Evolutionary conservation across 148 eudicot genomes (phyloP).

Genomic region (Pouteria glomerata): DNA sequence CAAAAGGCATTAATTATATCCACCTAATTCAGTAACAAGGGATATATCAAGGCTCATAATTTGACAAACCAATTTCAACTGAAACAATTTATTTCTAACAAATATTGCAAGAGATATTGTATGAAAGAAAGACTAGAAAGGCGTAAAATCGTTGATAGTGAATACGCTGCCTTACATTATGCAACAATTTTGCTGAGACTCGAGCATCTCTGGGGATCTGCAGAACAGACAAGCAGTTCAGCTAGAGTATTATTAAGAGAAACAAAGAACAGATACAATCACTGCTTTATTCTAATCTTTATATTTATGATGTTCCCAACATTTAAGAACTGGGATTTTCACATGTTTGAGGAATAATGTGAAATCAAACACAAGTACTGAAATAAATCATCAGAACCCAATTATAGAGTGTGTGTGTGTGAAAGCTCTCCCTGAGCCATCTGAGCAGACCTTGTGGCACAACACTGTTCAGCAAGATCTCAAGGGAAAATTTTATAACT

Average conservation of each 20-base stretch:
- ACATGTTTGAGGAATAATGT: not conserved
- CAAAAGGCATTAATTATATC: no score
- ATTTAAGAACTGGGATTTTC: not conserved
- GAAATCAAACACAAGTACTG: not conserved
- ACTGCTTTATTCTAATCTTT: conserved; percentile 22
- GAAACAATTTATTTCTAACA: not conserved
- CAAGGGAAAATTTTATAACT: no score
- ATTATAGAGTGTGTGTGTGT: no score
- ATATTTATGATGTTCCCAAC: not conserved
- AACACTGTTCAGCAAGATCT: no score
- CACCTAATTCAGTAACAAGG: no score
- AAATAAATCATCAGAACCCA: not conserved
- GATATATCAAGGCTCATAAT: not conserved
- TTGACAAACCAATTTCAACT: not conserved
- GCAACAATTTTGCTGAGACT: conserved; percentile 69
- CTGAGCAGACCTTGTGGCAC: no score
- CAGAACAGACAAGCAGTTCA: conserved; percentile 50
- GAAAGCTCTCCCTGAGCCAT: no score
- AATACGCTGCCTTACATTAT: conserved; percentile 47
- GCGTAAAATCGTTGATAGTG: not conserved
- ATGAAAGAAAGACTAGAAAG: not conserved
- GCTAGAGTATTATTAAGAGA: not conserved
- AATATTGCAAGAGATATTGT: not conserved
- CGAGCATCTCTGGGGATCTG: conserved; percentile 87
- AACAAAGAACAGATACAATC: not conserved